phyloP scores from a whole-genome alignment of 2,329 filamentous ascomycete genomes.

The Phoma sp. region DNA sequence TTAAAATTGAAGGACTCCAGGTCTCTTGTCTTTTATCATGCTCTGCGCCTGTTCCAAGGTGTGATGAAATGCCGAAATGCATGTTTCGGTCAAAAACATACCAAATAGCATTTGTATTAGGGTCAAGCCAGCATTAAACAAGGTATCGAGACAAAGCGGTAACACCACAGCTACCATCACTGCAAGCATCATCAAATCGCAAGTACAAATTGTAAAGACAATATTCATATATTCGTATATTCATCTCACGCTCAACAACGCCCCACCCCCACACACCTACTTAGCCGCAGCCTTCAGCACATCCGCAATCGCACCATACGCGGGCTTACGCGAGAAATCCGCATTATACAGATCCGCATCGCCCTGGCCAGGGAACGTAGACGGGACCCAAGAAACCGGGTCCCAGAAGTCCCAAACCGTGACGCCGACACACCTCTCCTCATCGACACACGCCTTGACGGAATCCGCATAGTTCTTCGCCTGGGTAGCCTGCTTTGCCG shows the following conservation, averaged over 20 bases:
- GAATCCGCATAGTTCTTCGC: conserved; percentile 54
- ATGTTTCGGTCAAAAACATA: no score
- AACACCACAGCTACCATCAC: no score
- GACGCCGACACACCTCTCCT: conserved; percentile 47
- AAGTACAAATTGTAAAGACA: no score
- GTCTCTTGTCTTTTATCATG: no score
- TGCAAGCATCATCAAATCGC: no score
- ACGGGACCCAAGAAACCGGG: conserved; percentile 48
- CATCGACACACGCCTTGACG: conserved; percentile 46
- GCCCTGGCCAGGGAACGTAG: conserved; percentile 46
- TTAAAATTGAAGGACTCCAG: no score
- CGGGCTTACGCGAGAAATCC: conserved; percentile 41
- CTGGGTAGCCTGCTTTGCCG: conserved; percentile 53
- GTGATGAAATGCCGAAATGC: no score
- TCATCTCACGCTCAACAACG: no score
- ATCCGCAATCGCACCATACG: conserved; percentile 42
- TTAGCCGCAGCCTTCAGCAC: conserved; percentile 24
- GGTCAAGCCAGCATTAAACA: no score
- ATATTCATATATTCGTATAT: not conserved
- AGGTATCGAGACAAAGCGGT: no score
- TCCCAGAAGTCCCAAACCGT: conserved; percentile 53
- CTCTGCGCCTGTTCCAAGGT: no score
- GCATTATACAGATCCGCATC: conserved; percentile 41
- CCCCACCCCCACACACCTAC: not conserved
- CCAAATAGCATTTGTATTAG: no score